phyloP scores from a whole-genome alignment of 2,329 filamentous ascomycete genomes.

The Talaromyces sp. region DNA sequence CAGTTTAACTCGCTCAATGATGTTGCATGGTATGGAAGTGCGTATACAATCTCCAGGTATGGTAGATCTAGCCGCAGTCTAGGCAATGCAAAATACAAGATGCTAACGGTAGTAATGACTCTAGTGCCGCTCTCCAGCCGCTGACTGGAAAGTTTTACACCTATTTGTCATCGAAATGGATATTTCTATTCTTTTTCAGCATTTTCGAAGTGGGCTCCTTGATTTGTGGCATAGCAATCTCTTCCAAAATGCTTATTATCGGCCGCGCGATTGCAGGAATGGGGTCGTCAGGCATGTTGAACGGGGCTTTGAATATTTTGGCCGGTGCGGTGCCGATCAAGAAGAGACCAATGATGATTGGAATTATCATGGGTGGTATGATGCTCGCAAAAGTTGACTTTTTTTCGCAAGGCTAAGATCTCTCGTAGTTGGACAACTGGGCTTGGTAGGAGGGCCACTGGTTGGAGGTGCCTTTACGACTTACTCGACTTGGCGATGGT shows the following conservation, averaged over 20 bases:
- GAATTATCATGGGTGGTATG: neutral
- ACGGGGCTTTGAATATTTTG: conserved; percentile 2
- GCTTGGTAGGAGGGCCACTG: neutral
- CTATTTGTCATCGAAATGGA: neutral
- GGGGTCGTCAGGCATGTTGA: neutral
- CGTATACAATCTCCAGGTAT: neutral
- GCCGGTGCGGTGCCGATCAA: neutral
- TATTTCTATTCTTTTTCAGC: conserved; percentile 1
- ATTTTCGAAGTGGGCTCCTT: conserved; percentile 7
- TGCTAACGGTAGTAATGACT: neutral
- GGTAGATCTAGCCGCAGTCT: neutral
- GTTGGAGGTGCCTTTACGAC: conserved; percentile 9
- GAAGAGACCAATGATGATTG: neutral
- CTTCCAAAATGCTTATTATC: conserved; percentile 3
- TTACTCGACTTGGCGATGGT: conserved; percentile 2
- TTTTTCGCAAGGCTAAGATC: neutral
- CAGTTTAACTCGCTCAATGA: neutral
- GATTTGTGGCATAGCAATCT: conserved; percentile 1
- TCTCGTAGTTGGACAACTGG: neutral
- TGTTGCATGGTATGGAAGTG: neutral
- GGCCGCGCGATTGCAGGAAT: conserved; percentile 3
- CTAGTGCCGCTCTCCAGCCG: neutral
- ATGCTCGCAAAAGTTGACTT: neutral
- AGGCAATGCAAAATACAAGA: neutral
- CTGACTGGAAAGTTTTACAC: neutral